Evolutionary conservation across 1,139 yeast genomes (phyloP), one percentile per base, ranked within the genome.

Genomic region (Kodamaea ohmeri): DNA sequence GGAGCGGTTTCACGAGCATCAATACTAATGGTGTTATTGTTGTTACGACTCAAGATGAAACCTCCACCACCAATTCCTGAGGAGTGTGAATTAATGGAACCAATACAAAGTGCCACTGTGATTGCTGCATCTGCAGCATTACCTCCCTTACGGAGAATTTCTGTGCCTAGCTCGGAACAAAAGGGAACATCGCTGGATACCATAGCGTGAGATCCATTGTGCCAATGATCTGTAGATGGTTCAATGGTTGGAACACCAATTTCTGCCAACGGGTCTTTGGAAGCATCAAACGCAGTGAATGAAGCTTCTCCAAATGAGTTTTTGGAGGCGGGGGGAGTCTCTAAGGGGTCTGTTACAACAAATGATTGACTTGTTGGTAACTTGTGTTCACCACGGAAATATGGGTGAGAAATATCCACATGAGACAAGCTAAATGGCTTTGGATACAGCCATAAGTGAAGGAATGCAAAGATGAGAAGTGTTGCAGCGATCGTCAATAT

Each of bases 31-130:
- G 80, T 72, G 7, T 59, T 71, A 15, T 36, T 31, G n/a, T 28
- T 27, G 26, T 62, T 59, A 29, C 76, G 68, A 33, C 85, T 77
- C 1, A 84, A 72, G 34, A 86, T 83, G 52, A 75, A 87, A 0
- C 84, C 86, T 7, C 97, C 97, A 3, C 97, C 98, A 2, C 98
- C 98, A 35, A 90, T 79, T 0, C 98, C 97, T 3, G 94, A 80
- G 34, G 90, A 83, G 55, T 80, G 89, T 44, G 89, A 80, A 55
- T 87, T 86, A 29, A 87, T 63, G 40, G 87, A 72, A 2, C 97
- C 97, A 26, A 92, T 78, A 56, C 98, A 92, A 19, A 92, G 67
- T 0, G 95, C 88, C 14, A 87, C 86, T 0, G 96, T 84, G 2
- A 92, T 82, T 0, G 96, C 88, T 0, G 97, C 95, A 56, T 92